A percentile compares a stretch with the other conserved stretches of the same genome.
These are phyloP conservation scores for Kwoniella heveanensis DNA, from an alignment of 768 basidiomycete species.

Conservation along the genomic window DNA sequence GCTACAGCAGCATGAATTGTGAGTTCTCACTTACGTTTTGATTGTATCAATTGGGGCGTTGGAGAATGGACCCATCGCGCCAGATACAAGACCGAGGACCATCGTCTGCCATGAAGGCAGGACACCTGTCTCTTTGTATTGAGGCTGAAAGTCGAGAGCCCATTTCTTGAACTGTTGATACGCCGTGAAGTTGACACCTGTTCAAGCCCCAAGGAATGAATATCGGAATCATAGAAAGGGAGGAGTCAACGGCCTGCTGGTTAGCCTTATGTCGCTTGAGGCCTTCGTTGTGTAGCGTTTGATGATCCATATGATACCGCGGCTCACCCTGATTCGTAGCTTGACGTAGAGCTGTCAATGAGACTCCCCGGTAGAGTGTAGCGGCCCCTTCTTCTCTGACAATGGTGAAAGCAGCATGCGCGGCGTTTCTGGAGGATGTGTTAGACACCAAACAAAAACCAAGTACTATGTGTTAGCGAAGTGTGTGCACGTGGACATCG, in stretches of 20 bases:
- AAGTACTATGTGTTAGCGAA: not conserved
- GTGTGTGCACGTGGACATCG: no score
- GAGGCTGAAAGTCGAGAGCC: constrained; percentile 75
- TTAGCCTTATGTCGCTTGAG: no score
- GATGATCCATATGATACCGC: not conserved
- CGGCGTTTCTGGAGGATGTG: constrained; percentile 83
- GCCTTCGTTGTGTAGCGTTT: no score
- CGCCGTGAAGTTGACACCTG: constrained; percentile 92
- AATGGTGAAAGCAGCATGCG: constrained; percentile 93
- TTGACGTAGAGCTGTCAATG: constrained; percentile 88
- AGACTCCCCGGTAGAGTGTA: constrained; percentile 88
- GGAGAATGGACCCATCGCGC: constrained; percentile 97
- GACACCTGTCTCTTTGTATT: constrained; percentile 61
- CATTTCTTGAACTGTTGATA: constrained; percentile 95
- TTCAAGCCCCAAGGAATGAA: constrained; percentile 41
- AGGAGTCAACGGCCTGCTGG: no score
- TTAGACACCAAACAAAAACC: no score
- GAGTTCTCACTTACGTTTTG: constrained; percentile 79
- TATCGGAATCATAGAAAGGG: not conserved
- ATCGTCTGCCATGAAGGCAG: constrained; percentile 96
- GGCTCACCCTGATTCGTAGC: constrained; percentile 82
- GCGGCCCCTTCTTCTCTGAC: constrained; percentile 83
- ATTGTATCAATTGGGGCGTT: constrained; percentile 80
- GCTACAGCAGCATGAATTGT: no score
- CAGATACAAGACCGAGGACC: constrained; percentile 89